A percentile compares a stretch with the other conserved stretches of the same genome.
Conservation (phyloP, 768 basidiomycete genomes). For the Leccinum imitatum region DNA sequence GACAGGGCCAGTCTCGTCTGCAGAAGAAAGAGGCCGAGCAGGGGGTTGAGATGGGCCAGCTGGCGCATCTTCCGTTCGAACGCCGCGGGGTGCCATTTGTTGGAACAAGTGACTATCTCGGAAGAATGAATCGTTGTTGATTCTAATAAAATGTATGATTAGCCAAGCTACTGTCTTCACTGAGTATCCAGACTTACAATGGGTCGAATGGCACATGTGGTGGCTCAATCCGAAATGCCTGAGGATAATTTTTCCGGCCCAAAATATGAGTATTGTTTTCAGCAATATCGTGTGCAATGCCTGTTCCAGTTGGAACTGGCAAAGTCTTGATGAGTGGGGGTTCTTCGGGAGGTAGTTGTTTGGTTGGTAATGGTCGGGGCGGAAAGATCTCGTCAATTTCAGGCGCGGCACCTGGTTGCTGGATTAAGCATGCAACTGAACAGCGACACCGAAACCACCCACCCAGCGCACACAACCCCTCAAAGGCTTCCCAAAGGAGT, state of each 20-base stretch:
- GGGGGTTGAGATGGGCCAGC: conserved; percentile 46
- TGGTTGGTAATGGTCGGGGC: conserved; percentile 55
- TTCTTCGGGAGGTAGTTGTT: conserved; percentile 54
- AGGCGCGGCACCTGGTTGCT: conserved; percentile 57
- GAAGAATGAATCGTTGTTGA: conserved; percentile 54
- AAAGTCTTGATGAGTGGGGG: conserved; percentile 36
- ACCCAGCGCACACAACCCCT: conserved; percentile 83
- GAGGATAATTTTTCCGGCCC: conserved; percentile 51
- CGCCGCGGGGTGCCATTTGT: conserved; percentile 39
- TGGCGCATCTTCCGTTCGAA: conserved; percentile 42
- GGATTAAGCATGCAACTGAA: conserved; percentile 14
- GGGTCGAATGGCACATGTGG: conserved; percentile 58
- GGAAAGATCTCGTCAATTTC: conserved; percentile 75
- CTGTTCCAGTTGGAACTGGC: conserved; percentile 55
- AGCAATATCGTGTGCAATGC: conserved; percentile 65
- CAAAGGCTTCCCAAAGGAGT: conserved; percentile 90
- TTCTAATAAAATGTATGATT: conserved; percentile 37
- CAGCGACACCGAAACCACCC: conserved; percentile 21
- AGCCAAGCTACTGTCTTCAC: neutral
- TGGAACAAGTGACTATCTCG: conserved; percentile 61
- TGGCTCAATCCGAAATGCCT: conserved; percentile 58
- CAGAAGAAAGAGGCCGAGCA: conserved; percentile 72
- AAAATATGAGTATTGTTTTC: conserved; percentile 57
- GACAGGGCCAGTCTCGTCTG: conserved; percentile 78
- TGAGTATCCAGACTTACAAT: conserved; percentile 42